These are phyloP conservation scores for Ploettnerulaceae sp. DNA, from an alignment of 2,329 filamentous ascomycete species.

Conservation along the genomic window DNA sequence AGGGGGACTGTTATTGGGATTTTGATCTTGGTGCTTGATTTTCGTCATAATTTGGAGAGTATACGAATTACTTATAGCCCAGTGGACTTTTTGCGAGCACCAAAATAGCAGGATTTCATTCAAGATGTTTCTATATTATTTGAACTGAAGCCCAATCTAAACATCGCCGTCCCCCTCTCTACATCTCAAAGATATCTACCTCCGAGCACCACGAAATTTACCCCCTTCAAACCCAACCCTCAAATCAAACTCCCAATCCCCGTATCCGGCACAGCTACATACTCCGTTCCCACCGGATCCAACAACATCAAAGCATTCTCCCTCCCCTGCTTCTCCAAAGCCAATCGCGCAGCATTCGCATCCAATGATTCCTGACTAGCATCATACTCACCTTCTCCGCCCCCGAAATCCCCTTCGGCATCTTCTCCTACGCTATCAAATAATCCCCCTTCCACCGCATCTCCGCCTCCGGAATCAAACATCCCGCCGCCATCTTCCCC, in stretches of 20 bases:
- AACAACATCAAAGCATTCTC: conserved; percentile 6
- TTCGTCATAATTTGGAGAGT: too few species aligned
- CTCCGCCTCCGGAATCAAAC: neutral
- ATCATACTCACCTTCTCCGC: neutral
- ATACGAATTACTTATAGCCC: too few species aligned
- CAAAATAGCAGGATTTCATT: too few species aligned
- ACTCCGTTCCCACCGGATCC: conserved; percentile 8
- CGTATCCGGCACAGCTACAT: neutral
- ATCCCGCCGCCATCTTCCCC: neutral
- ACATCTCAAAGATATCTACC: too few species aligned
- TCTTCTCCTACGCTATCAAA: neutral
- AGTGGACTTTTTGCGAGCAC: too few species aligned
- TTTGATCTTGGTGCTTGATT: too few species aligned
- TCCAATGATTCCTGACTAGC: neutral
- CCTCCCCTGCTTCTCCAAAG: neutral
- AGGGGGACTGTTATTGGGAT: too few species aligned
- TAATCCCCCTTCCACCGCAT: neutral
- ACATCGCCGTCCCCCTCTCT: too few species aligned
- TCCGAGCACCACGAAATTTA: too few species aligned
- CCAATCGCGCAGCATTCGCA: conserved; percentile 1
- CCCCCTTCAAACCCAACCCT: neutral
- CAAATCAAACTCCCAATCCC: neutral
- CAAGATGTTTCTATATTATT: too few species aligned
- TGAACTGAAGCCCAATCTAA: too few species aligned
- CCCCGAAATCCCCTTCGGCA: neutral